These are phyloP conservation scores for Elsinoe fawcettii DNA, from an alignment of 2,329 filamentous ascomycete genomes.

Conservation along the genomic window DNA sequence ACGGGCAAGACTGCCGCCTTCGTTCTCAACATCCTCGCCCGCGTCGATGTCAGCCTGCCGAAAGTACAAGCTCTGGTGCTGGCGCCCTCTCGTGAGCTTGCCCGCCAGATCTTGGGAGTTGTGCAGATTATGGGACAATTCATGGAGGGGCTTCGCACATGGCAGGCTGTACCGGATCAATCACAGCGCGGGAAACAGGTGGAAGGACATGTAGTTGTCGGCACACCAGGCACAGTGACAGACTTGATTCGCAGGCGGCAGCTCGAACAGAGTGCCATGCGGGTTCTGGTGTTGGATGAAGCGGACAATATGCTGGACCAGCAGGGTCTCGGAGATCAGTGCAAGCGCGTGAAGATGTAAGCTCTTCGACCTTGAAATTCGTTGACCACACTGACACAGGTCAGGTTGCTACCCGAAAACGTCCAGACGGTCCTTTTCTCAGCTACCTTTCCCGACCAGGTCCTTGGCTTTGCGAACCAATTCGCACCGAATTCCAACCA, in stretches of 20 bases:
- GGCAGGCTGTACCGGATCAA: constrained; percentile 74
- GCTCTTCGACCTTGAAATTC: constrained; percentile 26
- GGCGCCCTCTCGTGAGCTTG: constrained; percentile 87
- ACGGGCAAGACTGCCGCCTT: constrained; percentile 98
- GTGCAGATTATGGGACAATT: constrained; percentile 78
- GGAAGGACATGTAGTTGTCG: constrained; percentile 73
- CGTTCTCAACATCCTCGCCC: constrained; percentile 81
- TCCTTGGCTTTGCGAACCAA: constrained; percentile 71
- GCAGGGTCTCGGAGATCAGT: constrained; percentile 92
- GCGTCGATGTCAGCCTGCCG: constrained; percentile 64
- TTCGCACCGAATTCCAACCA: constrained; percentile 83
- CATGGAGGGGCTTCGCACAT: constrained; percentile 63
- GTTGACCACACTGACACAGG: background rate
- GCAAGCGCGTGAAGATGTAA: constrained; percentile 77
- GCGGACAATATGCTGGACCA: constrained; percentile 98
- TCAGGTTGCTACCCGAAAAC: constrained; percentile 61
- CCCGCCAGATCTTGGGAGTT: constrained; percentile 86
- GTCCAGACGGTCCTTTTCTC: constrained; percentile 94
- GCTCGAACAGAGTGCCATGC: constrained; percentile 64
- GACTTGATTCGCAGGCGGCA: constrained; percentile 73
- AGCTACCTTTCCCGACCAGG: constrained; percentile 81
- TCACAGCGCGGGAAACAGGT: constrained; percentile 61
- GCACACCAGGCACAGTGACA: constrained; percentile 87
- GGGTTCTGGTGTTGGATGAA: constrained; percentile 85
- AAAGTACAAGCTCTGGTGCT: constrained; percentile 80